These are phyloP conservation scores for Smittium culicis DNA, from an alignment of 371 early-diverging fungal species.

Conservation along the genomic window DNA sequence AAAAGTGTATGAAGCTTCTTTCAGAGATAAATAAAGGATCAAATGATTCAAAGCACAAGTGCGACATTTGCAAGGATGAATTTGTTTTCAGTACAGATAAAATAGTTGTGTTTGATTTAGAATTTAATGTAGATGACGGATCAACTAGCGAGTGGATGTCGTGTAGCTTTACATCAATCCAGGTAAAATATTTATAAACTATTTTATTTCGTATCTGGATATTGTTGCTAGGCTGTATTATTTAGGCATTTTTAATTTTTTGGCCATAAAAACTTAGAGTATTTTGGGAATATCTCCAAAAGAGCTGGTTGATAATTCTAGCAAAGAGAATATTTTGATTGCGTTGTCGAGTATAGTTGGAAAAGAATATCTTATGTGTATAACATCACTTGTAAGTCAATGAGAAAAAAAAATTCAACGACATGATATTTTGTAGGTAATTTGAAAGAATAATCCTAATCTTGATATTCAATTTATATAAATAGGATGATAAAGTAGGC, in stretches of 20 bases:
- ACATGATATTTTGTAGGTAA: too few species aligned
- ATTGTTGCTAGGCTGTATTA: background rate
- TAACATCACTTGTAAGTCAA: background rate
- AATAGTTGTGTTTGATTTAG: background rate
- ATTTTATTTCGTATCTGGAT: too few species aligned
- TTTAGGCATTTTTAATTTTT: background rate
- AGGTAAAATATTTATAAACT: background rate
- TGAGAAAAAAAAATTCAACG: too few species aligned
- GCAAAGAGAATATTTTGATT: background rate
- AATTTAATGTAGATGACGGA: conserved; percentile 9
- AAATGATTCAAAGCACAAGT: background rate
- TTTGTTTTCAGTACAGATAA: conserved; percentile 1
- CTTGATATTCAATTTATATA: too few species aligned
- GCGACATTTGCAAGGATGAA: background rate
- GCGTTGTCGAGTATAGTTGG: background rate
- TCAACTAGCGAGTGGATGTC: conserved; percentile 5
- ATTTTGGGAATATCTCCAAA: background rate
- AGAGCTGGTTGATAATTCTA: background rate
- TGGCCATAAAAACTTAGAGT: background rate
- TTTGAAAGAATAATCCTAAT: too few species aligned
- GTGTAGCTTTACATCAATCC: background rate
- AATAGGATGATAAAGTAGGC: background rate
- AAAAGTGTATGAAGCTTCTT: background rate
- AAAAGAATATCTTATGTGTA: background rate
- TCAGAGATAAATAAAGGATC: background rate